A percentile compares a stretch with the other conserved stretches of the same genome.
phyloP scores from a whole-genome alignment of 2,329 filamentous ascomycete genomes.

The Pyricularia pennisetigena region DNA sequence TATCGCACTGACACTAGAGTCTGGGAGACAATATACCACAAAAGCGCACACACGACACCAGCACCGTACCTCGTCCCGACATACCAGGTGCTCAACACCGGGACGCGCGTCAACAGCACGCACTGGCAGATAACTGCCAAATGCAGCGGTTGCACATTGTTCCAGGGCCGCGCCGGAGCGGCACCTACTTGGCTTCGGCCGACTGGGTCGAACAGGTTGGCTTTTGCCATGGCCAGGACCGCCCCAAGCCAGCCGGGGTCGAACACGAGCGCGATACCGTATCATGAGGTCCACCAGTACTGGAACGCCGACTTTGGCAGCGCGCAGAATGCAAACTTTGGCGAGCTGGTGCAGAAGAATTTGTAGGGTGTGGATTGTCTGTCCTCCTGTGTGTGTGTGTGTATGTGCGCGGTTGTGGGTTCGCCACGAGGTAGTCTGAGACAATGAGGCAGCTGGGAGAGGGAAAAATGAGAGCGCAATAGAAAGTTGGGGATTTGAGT shows the following conservation, averaged over 20 bases:
- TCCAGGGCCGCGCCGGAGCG: slow-evolving; percentile 26
- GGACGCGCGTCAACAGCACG: slow-evolving; percentile 26
- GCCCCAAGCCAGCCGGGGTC: slow-evolving; percentile 26
- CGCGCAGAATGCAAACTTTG: slow-evolving; percentile 22
- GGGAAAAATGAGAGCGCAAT: background rate
- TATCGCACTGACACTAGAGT: background rate
- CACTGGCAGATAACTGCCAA: slow-evolving; percentile 29
- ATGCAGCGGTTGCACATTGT: slow-evolving; percentile 31
- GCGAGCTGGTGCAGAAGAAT: slow-evolving; percentile 2
- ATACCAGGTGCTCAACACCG: slow-evolving; percentile 23
- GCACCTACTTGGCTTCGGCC: slow-evolving; percentile 26
- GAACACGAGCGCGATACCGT: slow-evolving; percentile 25
- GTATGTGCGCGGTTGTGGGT: too few relatives aligned
- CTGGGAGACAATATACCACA: background rate
- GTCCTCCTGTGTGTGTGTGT: too few relatives aligned
- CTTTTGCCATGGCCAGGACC: slow-evolving; percentile 26
- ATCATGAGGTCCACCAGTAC: slow-evolving; percentile 32
- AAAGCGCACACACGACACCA: background rate
- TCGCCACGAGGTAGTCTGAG: background rate
- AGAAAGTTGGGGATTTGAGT: too few relatives aligned
- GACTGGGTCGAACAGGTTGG: slow-evolving; percentile 24
- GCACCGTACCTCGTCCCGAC: slow-evolving; percentile 16
- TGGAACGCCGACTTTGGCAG: slow-evolving; percentile 26
- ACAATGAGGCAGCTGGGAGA: background rate
- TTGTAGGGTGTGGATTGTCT: background rate